Evolutionary conservation across 345 rosid genomes (phyloP), one percentile per base, ranked within the genome.

Genomic region (Erodium maritimum): DNA sequence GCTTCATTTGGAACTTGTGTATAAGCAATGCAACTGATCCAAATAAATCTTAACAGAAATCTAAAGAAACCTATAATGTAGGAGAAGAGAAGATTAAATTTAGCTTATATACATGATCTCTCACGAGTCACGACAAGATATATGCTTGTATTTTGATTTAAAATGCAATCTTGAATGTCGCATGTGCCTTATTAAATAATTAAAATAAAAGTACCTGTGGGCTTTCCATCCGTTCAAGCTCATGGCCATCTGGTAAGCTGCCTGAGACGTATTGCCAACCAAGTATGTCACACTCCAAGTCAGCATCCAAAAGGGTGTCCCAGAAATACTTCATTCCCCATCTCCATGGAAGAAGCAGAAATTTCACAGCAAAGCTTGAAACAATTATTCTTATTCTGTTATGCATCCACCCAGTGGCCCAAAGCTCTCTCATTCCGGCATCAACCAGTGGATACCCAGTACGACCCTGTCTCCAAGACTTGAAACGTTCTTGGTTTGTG

Each of bases 321-420:
- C 96, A 91, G 62, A 86, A 88, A 65, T 88, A 91, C 73, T 88
- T 88, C 96, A 91, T 80, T 21, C 98, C 98, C 96, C 98, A 88
- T 69, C 73, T 84, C 98, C 98, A 88, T 23, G 98, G 96, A 56
- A 86, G 88, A 66, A 88, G 90, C 65, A 88, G 84, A 71, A 82
- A 73, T 66, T 91, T 91, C 62, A 91, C 90, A 1, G 93, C 87
- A 17, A 91, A 91, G 71, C 96, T 84, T 17, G 93, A 82, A 54
- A 84, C 96, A 17, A 88, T 84, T 67, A 88, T 95, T 75, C 98
- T 78, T 57, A 86, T 77, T 71, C 86, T 74, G 72, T 91, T 88
- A 64, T 88, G 98, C 65, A 84, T 64, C 98, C 98, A 88, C 56
- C 98, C 96, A 0, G 93, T 91, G 18, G 98, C 98, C 98, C 98